These are phyloP conservation scores for Dendrocalamus sinicus DNA, from an alignment of 176 grass and related monocot species.

Conservation along the genomic window DNA sequence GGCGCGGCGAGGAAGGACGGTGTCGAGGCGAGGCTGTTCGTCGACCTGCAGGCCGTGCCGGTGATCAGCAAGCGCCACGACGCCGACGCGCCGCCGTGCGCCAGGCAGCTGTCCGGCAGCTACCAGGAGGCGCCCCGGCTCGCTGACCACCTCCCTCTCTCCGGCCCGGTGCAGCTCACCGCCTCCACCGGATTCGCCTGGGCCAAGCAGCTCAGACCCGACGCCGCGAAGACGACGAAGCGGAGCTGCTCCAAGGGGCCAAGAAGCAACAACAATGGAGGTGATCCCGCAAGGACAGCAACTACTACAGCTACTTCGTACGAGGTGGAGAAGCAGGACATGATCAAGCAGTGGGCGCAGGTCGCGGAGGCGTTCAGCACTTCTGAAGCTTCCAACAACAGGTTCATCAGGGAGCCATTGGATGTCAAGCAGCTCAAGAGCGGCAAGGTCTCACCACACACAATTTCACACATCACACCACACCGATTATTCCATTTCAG, in stretches of 20 bases:
- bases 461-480: neutral
- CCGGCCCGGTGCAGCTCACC: constrained; percentile 52
- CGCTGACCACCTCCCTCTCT: constrained; percentile 34
- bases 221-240: constrained; percentile 35
- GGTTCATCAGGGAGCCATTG: constrained; percentile 39
- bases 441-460: constrained; percentile 38
- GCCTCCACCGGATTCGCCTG: constrained; percentile 67
- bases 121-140: constrained; percentile 45
- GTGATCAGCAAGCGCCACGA: constrained; percentile 45
- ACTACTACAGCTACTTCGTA: constrained; percentile 34
- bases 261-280: constrained; percentile 6
- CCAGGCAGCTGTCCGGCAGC: constrained; percentile 46
- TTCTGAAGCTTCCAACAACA: constrained; percentile 44
- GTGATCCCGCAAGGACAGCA: constrained; percentile 21
- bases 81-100: neutral
- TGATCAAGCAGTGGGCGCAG: constrained; percentile 79
- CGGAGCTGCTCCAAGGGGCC: constrained; percentile 20
- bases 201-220: constrained; percentile 62
- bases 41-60: constrained; percentile 53
- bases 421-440: constrained; percentile 46
- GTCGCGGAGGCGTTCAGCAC: constrained; percentile 53
- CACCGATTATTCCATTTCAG: neutral
- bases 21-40: constrained; percentile 45
- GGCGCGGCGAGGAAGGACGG: constrained; percentile 21
- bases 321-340: constrained; percentile 59